Evolutionary conservation across 139 green algal species (phyloP).

Genomic region (Microglena sp.): DNA sequence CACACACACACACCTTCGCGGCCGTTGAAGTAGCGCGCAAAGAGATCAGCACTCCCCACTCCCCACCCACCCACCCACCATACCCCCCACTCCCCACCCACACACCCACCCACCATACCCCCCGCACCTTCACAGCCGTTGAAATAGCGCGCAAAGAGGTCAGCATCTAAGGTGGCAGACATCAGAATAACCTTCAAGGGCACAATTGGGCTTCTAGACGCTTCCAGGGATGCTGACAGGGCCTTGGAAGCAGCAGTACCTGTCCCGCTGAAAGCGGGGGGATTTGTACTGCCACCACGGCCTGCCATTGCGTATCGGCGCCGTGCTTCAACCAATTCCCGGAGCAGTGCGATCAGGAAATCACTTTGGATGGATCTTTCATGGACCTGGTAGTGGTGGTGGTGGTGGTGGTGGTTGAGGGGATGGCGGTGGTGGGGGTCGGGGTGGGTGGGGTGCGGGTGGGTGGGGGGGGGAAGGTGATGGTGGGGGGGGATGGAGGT

Average conservation of each 20-base stretch:
- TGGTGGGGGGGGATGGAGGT: background rate
- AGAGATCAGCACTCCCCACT: background rate
- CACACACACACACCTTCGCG: background rate
- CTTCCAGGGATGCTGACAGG: too few species aligned
- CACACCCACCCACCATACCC: background rate
- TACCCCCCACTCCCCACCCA: background rate
- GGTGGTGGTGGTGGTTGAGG: too few species aligned
- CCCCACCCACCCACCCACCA: background rate
- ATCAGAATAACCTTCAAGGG: slow-evolving; percentile 79
- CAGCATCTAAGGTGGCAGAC: slow-evolving; percentile 81
- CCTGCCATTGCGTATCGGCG: slow-evolving; percentile 36
- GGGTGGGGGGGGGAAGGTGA: too few species aligned
- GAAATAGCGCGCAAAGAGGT: slow-evolving; percentile 81
- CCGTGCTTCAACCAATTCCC: slow-evolving; percentile 6
- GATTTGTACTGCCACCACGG: too few species aligned
- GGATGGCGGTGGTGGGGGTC: too few species aligned
- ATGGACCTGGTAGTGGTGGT: slow-evolving; percentile 67
- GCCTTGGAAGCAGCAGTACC: too few species aligned
- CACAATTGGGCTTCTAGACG: background rate
- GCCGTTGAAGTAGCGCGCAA: background rate
- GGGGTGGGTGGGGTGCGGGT: background rate
- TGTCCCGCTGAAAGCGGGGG: too few species aligned
- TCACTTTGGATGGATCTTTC: slow-evolving; percentile 67
- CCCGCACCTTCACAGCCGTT: slow-evolving; percentile 36
- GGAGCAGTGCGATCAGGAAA: slow-evolving; percentile 76